These are phyloP conservation scores for Aeschynomene evenia DNA, from an alignment of 306 rosid species.

Conservation along the genomic window DNA sequence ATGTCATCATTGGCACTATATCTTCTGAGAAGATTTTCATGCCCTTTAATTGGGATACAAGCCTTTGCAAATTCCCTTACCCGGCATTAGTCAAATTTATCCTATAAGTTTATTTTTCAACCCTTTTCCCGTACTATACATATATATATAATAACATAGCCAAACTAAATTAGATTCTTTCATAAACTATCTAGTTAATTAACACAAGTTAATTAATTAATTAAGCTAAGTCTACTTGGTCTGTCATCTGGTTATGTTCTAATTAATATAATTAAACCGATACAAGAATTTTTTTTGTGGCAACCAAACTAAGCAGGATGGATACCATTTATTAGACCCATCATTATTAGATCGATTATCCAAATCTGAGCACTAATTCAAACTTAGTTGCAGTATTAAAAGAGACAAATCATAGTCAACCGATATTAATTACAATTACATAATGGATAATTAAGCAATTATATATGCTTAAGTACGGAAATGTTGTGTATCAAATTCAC, in stretches of 20 bases:
- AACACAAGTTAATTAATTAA: neutral
- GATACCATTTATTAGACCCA: neutral
- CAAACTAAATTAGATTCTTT: neutral
- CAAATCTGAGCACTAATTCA: constrained; percentile 12
- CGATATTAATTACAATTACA: neutral
- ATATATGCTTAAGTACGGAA: constrained; percentile 10
- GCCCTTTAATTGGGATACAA: constrained; percentile 41
- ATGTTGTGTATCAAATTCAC: neutral
- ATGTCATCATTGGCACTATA: constrained; percentile 40
- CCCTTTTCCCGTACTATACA: neutral
- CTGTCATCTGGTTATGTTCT: neutral
- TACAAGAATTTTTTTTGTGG: neutral
- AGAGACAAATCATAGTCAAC: neutral
- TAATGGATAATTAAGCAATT: neutral
- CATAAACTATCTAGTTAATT: neutral
- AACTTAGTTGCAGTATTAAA: neutral
- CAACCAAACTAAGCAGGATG: neutral
- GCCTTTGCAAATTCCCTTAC: constrained; percentile 20
- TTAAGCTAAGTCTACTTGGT: neutral
- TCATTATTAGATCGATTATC: no score
- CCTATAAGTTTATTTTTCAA: neutral
- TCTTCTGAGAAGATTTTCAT: constrained; percentile 58
- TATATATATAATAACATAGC: neutral
- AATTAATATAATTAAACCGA: neutral
- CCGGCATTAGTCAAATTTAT: neutral